A percentile compares a stretch with the other conserved stretches of the same genome.
Conservation (phyloP, 495 filamentous ascomycete genomes). For the Neurospora hispaniola region DNA sequence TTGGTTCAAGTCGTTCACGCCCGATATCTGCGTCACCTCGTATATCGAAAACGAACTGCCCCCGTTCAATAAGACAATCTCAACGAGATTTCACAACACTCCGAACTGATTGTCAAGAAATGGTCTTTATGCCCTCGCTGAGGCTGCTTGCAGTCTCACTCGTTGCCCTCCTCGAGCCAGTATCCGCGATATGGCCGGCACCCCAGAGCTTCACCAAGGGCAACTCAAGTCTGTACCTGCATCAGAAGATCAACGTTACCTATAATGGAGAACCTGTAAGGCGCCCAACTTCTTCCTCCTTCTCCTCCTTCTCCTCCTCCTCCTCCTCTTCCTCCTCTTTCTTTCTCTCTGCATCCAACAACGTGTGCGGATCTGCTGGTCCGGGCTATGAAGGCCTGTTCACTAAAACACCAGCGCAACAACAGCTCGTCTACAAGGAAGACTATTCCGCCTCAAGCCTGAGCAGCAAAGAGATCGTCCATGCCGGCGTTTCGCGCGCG, state of each 20-base stretch:
- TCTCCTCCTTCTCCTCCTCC: not conserved
- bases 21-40: not conserved
- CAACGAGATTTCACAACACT: not conserved
- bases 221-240: constrained; percentile 44
- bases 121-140: not conserved
- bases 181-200: constrained; percentile 49
- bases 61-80: not conserved
- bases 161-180: constrained; percentile 22
- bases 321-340: constrained; percentile 5
- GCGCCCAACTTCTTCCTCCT: constrained; percentile 19
- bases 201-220: constrained; percentile 43
- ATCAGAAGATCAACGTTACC: constrained; percentile 38
- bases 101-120: not conserved
- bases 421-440: constrained; percentile 33
- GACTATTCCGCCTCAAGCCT: constrained; percentile 28
- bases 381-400: constrained; percentile 2
- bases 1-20: not conserved
- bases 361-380: not conserved
- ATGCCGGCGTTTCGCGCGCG: constrained; percentile 35
- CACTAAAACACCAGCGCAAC: constrained; percentile 20
- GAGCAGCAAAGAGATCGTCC: constrained; percentile 38
- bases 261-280: constrained; percentile 48
- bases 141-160: constrained; percentile 23
- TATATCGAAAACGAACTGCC: not conserved
- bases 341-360: not conserved